Evolutionary conservation across 2,329 filamentous ascomycete genomes (phyloP).

Genomic region (Pseudomassariella vexata): DNA sequence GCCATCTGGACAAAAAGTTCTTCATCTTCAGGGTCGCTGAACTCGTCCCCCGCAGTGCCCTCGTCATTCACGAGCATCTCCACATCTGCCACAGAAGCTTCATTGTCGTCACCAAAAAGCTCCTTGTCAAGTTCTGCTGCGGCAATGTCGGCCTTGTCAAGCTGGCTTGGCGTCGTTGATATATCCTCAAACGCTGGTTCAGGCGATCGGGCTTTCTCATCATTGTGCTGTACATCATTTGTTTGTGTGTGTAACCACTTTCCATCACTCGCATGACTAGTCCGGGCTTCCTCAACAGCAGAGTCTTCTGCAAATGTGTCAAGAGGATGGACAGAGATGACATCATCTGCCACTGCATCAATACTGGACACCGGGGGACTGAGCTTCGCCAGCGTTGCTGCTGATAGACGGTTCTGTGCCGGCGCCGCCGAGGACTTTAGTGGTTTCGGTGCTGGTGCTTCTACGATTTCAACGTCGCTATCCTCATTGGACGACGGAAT

Average conservation of each 20-base stretch:
- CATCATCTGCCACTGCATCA: conserved; percentile 3
- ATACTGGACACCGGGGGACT: conserved; percentile 11
- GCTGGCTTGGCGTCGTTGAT: conserved; percentile 10
- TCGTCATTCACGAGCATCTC: conserved; percentile 46
- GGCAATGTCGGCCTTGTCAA: conserved; percentile 6
- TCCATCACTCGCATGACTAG: too few species aligned
- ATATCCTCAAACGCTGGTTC: conserved; percentile 19
- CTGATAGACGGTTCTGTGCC: conserved; percentile 9
- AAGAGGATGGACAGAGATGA: not conserved
- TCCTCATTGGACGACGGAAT: conserved; percentile 58
- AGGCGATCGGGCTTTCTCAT: conserved; percentile 5
- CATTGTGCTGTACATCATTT: too few species aligned
- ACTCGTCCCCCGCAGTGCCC: conserved; percentile 57
- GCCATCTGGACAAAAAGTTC: conserved; percentile 82
- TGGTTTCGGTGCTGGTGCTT: conserved; percentile 39
- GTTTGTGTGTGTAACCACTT: too few species aligned
- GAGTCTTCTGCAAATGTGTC: too few species aligned
- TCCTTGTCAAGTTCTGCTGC: conserved; percentile 13
- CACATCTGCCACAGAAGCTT: conserved; percentile 20
- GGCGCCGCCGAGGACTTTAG: conserved; percentile 16
- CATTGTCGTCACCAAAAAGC: conserved; percentile 7
- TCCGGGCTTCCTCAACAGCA: too few species aligned
- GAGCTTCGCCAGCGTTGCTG: conserved; percentile 14
- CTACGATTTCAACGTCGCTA: conserved; percentile 52
- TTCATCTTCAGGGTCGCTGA: conserved; percentile 87